Evolutionary conservation across 2,329 filamentous ascomycete genomes (phyloP).

Genomic region (Teratosphaeria pseudoeucalypti): DNA sequence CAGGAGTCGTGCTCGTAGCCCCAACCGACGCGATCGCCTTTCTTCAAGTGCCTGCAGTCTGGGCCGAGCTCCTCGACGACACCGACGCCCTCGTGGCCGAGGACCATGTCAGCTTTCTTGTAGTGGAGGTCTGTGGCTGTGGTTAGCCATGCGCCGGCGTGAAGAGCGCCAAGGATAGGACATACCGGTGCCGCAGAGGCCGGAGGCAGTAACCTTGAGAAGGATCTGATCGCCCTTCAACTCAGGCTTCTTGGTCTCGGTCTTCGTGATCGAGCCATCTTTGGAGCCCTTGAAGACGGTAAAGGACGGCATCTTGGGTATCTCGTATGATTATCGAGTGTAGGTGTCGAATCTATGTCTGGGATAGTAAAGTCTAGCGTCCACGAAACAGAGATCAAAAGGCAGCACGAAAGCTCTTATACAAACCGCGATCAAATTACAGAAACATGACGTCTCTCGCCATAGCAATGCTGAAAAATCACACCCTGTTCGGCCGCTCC

Average conservation of each 20-base stretch:
- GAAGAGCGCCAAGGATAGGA: background rate
- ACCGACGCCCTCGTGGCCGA: conserved; percentile 48
- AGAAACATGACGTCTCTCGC: background rate
- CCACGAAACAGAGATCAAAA: background rate
- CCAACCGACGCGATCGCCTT: conserved; percentile 43
- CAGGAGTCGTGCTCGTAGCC: conserved; percentile 39
- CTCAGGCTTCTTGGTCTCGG: conserved; percentile 37
- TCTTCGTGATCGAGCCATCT: conserved; percentile 45
- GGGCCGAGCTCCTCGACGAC: conserved; percentile 40
- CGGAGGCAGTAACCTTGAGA: conserved; percentile 54
- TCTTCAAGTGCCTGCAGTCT: conserved; percentile 36
- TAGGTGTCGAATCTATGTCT: background rate
- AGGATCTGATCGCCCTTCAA: conserved; percentile 47
- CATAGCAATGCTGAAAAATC: background rate
- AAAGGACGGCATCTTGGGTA: conserved; percentile 33
- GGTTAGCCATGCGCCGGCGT: background rate
- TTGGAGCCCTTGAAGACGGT: conserved; percentile 55
- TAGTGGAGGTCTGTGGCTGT: conserved; percentile 30
- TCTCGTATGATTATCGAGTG: background rate
- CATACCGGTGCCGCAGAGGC: conserved; percentile 51
- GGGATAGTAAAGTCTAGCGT: background rate
- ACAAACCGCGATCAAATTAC: background rate
- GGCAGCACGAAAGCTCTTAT: background rate
- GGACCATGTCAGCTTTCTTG: conserved; percentile 32
- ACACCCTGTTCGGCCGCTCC: background rate